Percentiles rank a stretch among this genome's conserved stretches.
Evolutionary conservation across 495 filamentous ascomycete species (phyloP).

Genomic region (Penicillium egyptiacum): DNA sequence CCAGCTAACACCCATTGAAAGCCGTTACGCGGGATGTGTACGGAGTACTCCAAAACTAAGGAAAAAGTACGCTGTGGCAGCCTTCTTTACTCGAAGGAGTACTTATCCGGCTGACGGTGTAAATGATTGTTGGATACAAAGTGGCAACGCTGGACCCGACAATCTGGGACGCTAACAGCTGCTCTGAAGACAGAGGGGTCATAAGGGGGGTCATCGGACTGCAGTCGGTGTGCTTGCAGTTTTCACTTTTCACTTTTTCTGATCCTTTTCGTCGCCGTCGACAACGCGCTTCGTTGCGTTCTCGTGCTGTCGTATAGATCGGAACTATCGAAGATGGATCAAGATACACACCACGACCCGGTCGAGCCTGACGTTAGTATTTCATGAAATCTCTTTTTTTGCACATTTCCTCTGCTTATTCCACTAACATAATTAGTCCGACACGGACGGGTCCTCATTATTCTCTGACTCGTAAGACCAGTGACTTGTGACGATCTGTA

Average conservation of each 20-base stretch:
- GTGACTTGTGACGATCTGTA: not conserved
- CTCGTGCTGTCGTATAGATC: not conserved
- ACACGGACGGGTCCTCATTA: conserved; percentile 31
- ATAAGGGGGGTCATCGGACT: conserved; percentile 20
- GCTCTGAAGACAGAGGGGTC: conserved; percentile 25
- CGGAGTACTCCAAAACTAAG: not conserved
- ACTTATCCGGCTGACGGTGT: not conserved
- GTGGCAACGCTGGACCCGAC: conserved; percentile 16
- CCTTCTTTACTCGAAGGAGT: not conserved
- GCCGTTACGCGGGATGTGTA: conserved; percentile 2
- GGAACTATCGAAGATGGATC: conserved; percentile 11
- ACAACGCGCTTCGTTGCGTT: not conserved
- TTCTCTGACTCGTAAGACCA: conserved; percentile 37
- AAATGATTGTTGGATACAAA: conserved; percentile 2
- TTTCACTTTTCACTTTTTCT: conserved; percentile 14
- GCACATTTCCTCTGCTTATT: not conserved
- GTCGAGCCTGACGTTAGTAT: conserved; percentile 38
- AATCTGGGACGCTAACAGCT: conserved; percentile 21
- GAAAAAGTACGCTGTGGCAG: not conserved
- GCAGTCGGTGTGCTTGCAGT: conserved; percentile 23
- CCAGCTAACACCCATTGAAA: conserved; percentile 2
- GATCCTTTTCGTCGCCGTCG: not conserved
- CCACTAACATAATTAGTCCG: conserved; percentile 20
- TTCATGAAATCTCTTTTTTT: not conserved
- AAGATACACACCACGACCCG: conserved; percentile 9